A percentile compares a stretch with the other conserved stretches of the same genome.
These are phyloP conservation scores for Jackrogersella minutella DNA, from an alignment of 495 filamentous ascomycete genomes.

Conservation along the genomic window DNA sequence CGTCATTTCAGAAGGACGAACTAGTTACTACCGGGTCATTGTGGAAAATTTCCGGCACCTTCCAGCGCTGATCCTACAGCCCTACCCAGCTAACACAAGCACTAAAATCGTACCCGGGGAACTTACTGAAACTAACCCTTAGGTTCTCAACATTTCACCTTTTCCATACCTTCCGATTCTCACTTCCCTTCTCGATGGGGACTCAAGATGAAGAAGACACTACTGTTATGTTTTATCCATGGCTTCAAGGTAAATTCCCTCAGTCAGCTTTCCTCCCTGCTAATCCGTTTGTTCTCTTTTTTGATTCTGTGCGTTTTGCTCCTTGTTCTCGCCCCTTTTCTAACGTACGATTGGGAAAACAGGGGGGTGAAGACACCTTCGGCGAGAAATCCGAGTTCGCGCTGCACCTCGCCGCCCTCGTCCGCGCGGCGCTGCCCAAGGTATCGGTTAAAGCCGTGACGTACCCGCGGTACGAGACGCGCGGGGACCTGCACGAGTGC, in stretches of 20 bases:
- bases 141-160: background rate
- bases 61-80: constrained; percentile 26
- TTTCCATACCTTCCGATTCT: background rate
- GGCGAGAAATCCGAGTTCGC: constrained; percentile 69
- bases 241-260: constrained; percentile 89
- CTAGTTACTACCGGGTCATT: constrained; percentile 7
- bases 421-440: constrained; percentile 76
- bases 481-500: constrained; percentile 83
- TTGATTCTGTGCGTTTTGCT: background rate
- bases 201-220: constrained; percentile 81
- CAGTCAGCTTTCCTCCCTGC: no score
- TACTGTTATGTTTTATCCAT: constrained; percentile 93
- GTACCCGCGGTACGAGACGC: constrained; percentile 92
- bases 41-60: constrained; percentile 17
- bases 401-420: constrained; percentile 72
- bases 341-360: background rate
- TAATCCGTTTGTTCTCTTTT: no score
- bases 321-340: background rate
- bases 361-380: constrained; percentile 94
- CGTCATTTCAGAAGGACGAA: constrained; percentile 38
- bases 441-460: constrained; percentile 73
- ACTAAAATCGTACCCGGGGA: background rate
- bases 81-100: constrained; percentile 11
- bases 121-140: background rate
- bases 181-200: constrained; percentile 33